Evolutionary conservation across 768 basidiomycete species (phyloP).

Genomic region (Lenzites betulinus): DNA sequence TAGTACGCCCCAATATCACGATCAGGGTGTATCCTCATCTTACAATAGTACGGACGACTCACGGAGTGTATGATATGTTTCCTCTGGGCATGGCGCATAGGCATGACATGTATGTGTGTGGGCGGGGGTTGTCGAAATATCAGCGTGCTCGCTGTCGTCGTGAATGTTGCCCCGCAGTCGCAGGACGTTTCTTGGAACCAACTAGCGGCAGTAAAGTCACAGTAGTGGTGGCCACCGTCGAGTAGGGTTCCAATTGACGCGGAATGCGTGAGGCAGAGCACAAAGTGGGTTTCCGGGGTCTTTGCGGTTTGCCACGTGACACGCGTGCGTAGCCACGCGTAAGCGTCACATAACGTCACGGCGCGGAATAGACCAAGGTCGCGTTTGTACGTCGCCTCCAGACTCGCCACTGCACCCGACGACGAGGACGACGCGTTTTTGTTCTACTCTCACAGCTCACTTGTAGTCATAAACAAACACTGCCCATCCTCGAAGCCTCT

Average conservation of each 20-base stretch:
- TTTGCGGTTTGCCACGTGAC: background rate
- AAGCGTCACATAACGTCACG: slow-evolving; percentile 12
- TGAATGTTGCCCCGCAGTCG: slow-evolving; percentile 3
- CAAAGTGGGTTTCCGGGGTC: background rate
- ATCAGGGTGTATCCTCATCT: background rate
- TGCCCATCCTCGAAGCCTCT: too few species aligned
- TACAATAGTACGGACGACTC: slow-evolving; percentile 1
- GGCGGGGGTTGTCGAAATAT: background rate
- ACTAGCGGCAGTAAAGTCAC: too few species aligned
- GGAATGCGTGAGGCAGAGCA: background rate
- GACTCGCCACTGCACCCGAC: background rate
- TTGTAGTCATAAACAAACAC: background rate
- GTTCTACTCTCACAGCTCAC: background rate
- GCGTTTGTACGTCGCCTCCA: too few species aligned
- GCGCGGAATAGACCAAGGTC: slow-evolving; percentile 5
- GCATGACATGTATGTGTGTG: slow-evolving; percentile 33
- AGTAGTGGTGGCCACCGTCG: too few species aligned
- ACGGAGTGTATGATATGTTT: slow-evolving; percentile 35
- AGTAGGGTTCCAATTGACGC: slow-evolving; percentile 2
- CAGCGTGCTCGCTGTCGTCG: slow-evolving; percentile 11
- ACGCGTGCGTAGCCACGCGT: slow-evolving; percentile 11
- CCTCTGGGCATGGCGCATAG: slow-evolving; percentile 34
- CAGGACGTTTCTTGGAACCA: background rate
- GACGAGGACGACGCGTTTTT: background rate
- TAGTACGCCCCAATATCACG: slow-evolving; percentile 28